Percentiles rank a stretch among this genome's conserved stretches.
Conservation (phyloP, 148 eudicot species). For the Oxyria digyna region DNA sequence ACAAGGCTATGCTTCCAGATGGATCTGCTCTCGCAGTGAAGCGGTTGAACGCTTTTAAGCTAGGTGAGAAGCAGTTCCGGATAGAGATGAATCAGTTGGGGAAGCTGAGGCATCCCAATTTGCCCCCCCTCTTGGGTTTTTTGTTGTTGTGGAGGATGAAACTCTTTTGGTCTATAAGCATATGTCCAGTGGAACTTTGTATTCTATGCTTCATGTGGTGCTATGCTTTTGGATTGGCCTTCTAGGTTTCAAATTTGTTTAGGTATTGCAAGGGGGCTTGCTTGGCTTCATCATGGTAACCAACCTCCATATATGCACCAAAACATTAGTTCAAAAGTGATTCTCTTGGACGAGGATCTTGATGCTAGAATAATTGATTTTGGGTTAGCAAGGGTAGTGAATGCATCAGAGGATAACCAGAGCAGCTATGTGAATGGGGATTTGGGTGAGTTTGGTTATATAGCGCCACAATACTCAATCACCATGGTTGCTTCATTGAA, state of each 20-base stretch:
- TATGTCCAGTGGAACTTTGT: slow-evolving; percentile 44
- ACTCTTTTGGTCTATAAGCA: slow-evolving; percentile 60
- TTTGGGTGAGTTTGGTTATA: slow-evolving; percentile 48
- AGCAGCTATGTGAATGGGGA: slow-evolving; percentile 41
- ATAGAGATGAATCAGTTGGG: slow-evolving; percentile 45
- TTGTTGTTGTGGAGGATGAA: slow-evolving; percentile 54
- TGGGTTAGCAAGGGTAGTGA: slow-evolving; percentile 42
- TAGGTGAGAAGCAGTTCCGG: slow-evolving; percentile 43
- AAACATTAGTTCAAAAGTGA: slow-evolving; percentile 40
- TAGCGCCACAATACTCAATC: slow-evolving; percentile 49
- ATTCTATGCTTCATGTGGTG: slow-evolving; percentile 22
- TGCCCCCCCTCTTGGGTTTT: slow-evolving; percentile 48
- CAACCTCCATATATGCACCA: slow-evolving; percentile 52
- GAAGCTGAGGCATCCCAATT: slow-evolving; percentile 49
- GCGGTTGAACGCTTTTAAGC: slow-evolving; percentile 37
- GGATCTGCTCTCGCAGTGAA: slow-evolving; percentile 54
- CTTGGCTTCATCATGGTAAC: slow-evolving; percentile 68
- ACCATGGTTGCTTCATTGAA: slow-evolving; percentile 44
- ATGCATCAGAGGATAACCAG: slow-evolving; percentile 20
- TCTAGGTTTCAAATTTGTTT: slow-evolving; percentile 47
- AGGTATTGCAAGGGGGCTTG: slow-evolving; percentile 55
- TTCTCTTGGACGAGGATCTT: slow-evolving; percentile 48
- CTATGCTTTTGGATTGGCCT: slow-evolving; percentile 36
- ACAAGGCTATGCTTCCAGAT: slow-evolving; percentile 47
- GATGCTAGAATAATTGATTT: slow-evolving; percentile 53